Evolutionary conservation across 129 eudicot genomes (phyloP), one percentile per base, ranked within the genome.

Genomic region (Silybum marianum): DNA sequence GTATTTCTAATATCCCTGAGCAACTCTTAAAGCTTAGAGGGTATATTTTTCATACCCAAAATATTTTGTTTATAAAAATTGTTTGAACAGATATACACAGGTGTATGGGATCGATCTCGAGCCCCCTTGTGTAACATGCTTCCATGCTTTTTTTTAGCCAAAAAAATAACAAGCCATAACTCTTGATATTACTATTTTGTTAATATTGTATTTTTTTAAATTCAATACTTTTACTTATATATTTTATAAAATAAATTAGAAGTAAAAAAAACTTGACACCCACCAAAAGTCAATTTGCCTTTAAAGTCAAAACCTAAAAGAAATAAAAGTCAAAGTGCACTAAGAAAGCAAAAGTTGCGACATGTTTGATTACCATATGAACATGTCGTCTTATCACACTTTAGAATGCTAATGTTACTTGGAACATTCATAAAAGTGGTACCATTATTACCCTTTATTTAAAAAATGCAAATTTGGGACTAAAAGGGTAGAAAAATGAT

Each of bases 311-410:
- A 40, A 19, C 62, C 44, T 28, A 28, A 72, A 21, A 23, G 26
- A n/a, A n/a, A 83, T 77, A 83, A 77, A 54, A 83, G 79, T 77
- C 82, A 77, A 72, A 38, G 76, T 10, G 76, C 76, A 72, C 48
- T 26, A 72, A 72, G n/a, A 39, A 63, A 83, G 38, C 28, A 71
- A 83, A 83, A 62, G 82, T 26, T 71, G 74, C 77, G 86, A 83
- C 60, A 74, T 77, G 78, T 83, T 71, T 78, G 78, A 83, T 83
- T 54, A 77, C 68, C 86, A 83, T 77, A 38, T 70, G 86, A 76
- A 38, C 70, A 83, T 71, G 73, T 62, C 71, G 36, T 83, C 78
- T 3, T 70, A 71, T 83, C 82, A 42, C 58, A 71, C 71, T 78
- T 83, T 83, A 46, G 12, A 22, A 75, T 69, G 63, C 38, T 14